phyloP scores from a whole-genome alignment of 306 rosid species.

The Lathyrus tuberosus region DNA sequence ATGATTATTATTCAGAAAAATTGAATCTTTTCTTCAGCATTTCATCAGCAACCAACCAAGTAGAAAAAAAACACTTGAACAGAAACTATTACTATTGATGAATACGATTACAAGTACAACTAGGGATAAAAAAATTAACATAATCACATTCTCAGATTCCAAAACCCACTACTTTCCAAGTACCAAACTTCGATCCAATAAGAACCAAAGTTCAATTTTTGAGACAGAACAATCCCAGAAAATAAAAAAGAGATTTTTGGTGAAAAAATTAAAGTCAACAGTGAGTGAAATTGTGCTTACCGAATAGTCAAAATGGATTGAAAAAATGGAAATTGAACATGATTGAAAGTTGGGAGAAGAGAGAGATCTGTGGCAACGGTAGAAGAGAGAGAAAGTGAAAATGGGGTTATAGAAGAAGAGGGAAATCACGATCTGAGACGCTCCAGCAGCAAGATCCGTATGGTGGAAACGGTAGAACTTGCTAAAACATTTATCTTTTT shows the following conservation, averaged over 20 bases:
- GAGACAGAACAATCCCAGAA: not conserved
- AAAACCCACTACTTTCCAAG: conserved; percentile 31
- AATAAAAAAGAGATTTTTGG: conserved; percentile 33
- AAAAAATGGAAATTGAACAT: conserved; percentile 27
- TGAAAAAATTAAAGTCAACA: conserved; percentile 14
- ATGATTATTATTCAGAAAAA: conserved; percentile 5
- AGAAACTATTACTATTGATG: conserved; percentile 4
- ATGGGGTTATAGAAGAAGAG: conserved; percentile 28
- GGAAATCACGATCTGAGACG: conserved; percentile 62
- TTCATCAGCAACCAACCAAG: conserved; percentile 31
- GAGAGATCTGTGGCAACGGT: conserved; percentile 51
- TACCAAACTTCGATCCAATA: not conserved
- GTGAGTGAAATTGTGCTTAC: conserved; percentile 48
- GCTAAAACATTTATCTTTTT: conserved; percentile 15
- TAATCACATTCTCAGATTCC: conserved; percentile 32
- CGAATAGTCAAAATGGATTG: conserved; percentile 57
- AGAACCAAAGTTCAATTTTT: conserved; percentile 30
- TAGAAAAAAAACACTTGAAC: not conserved
- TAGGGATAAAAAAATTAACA: not conserved
- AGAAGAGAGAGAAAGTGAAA: not conserved
- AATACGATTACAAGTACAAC: not conserved
- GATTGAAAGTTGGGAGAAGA: conserved; percentile 27
- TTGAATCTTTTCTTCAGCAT: conserved; percentile 26
- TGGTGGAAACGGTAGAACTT: conserved; percentile 40
- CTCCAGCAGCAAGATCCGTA: conserved; percentile 56